Base-by-base conservation (phyloP, 208 protist species). In the Histomonas meleagridis region DNA sequence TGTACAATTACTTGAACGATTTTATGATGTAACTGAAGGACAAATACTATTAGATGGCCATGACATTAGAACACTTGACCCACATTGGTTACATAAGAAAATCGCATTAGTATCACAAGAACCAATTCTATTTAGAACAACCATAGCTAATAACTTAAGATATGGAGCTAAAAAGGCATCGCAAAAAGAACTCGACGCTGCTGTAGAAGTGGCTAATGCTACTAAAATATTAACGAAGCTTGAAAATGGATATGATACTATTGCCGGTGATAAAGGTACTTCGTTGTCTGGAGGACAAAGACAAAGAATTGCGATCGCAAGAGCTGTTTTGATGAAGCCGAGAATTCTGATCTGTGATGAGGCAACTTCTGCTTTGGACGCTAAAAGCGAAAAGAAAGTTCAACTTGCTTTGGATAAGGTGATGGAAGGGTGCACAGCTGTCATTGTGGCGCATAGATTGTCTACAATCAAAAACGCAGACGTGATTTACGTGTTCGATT, bases 101-200 rank as follows among this genome's bases (percentile, higher is more conserved):
- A 96, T 98, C 78, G 97, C 97, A 26, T 96, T 98, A 40, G 96
- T 98, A 35, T 96, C 96, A 43, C 97, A 99, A 94, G 97, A 98
- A 93, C 96, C 96, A 14, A 95, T 98, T n/a, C 95, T 98, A 14
- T 99, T 99, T 93, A 43, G 86, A 21, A 91, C 78, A 18, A 94
- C 91, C 0, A 93, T 95, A 4, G 1, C 35, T 14, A 90, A 94
- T 10, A 95, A 95, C 79, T 94, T 95, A n/a, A 91, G 76, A 16
- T 94, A 94, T 40, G 94, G 94, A 46, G 76, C 92, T 3, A 43
- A 91, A 26, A 48, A 93, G 21, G 1, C 0, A 23, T 32, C 28
- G 10, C 40, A 79, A n/a, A 40, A 79, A 5, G 70, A 79, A 79
- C 9, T 79, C 49, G 7, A 10, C 14, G 7, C 70, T n/a, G 70